Base-by-base conservation (phyloP, 2,329 filamentous ascomycete genomes). In the Chaetomiaceae sp. region DNA sequence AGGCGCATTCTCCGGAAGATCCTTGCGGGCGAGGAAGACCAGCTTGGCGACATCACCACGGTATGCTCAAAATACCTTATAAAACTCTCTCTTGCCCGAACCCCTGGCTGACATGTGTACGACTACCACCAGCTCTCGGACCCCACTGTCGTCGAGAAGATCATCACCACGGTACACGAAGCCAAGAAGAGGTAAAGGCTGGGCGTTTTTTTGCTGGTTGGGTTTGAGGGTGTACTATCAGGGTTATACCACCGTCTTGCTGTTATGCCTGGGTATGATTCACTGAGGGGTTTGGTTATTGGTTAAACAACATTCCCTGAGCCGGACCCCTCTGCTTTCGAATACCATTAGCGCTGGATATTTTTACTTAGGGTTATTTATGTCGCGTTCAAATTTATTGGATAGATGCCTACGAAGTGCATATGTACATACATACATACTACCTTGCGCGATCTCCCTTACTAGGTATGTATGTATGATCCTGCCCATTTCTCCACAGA, bases 1-100 rank as follows among this genome's bases (percentile, higher is more conserved):
- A 83, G 94, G 59, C 85, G 94, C 60, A 95, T 99, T 67, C 74
- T 99, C 76, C 82, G 94, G 65, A 99, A 99, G 89, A 95, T 99
- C 66, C 74, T 99, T 62, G 91, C 91, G 14, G 92, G 92, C 32
- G 94, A 99, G 77, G 92, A 96, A 73, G 94, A 99, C 70, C 91
- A 95, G 73, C 78, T 99, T 49, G 94, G 94, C 64, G 94, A 99
- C 67, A 95, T 80, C 32, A 89, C 88, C 18, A 97, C 94, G 61
- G 89, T 95, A 78, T 76, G 87, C 76, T 55, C 38, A 27, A 9
- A 5, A 9, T 27, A 5, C 43, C 30, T n/a, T n/a, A n/a, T n/a
- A 27, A 49, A 44, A 56, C 33, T 10, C 10, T 13, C 7, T 20
- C 8, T 41, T 56, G 41, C 44, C 10, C 7, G 20, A 42, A 40